These are phyloP conservation scores for Morella rubra DNA, from an alignment of 306 rosid genomes.

Conservation along the genomic window DNA sequence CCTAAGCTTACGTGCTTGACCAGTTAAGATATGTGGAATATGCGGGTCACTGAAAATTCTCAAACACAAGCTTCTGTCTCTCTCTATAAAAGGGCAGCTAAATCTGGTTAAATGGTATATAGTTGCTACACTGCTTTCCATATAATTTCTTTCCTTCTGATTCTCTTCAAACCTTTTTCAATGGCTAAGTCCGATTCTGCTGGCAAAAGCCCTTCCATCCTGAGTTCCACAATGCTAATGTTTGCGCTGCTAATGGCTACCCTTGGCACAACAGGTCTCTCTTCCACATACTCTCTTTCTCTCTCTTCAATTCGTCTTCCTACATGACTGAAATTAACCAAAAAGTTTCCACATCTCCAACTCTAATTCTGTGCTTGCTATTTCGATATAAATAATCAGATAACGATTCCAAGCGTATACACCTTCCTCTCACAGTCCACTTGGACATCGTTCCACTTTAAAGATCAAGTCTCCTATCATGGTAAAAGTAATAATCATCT, in stretches of 20 bases:
- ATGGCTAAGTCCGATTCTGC: slow-evolving; percentile 26
- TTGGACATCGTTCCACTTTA: no score
- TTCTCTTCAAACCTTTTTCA: neutral
- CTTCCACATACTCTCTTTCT: neutral
- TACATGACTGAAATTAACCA: neutral
- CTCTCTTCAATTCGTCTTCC: neutral
- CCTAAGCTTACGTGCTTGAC: neutral
- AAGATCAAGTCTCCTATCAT: no score
- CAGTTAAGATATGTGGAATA: neutral
- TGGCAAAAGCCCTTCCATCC: neutral
- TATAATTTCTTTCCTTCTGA: neutral
- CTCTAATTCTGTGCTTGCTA: no score
- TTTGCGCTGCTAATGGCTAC: slow-evolving; percentile 22
- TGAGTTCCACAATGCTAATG: slow-evolving; percentile 19
- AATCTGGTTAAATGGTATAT: neutral
- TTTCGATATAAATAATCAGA: no score
- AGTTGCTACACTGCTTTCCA: slow-evolving; percentile 8
- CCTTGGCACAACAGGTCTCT: slow-evolving; percentile 29
- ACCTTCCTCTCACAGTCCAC: no score
- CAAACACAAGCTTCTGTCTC: no score
- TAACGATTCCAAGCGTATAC: no score
- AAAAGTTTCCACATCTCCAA: neutral
- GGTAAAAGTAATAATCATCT: no score
- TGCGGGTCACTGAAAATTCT: neutral
- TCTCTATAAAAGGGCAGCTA: neutral